Evolutionary conservation across 73 alveolate genomes (phyloP), one percentile per base, ranked within the genome.

Genomic region (Effrenium voratum): DNA sequence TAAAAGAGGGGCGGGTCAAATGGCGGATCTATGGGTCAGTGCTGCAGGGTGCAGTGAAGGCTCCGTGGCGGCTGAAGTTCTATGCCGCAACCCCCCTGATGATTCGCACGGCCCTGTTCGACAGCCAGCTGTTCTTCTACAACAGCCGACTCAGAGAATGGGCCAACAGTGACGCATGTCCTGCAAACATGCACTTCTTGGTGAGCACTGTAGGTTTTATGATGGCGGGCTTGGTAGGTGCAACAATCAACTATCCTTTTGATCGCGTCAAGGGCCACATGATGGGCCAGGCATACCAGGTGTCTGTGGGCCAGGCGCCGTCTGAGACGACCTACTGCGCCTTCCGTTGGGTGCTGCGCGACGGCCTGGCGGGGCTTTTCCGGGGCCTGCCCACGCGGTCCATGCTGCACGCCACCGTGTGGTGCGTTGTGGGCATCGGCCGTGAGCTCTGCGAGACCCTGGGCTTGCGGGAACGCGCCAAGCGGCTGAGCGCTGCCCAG

Each of bases 121-220:
- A 87, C 32, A 46, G 85, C 43, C 95, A 87, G 50, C 95, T 87
- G 45, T 87, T 87, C 95, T 87, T 87, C 95, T 87, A 87, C 95
- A 87, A 87, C 84, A 87, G 95, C 84, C 75, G 95, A 70, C 85
- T 87, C 1, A 47, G 95, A 45, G 95, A 59, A 49, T 82, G 92
- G 92, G 50, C 49, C 70, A 50, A 59, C 75, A 50, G 63, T 49
- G 92, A 73, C 50, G 92, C 70, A 32, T 82, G 92, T 49, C 92
- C 92, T 49, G n/a, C 72, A 49, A 82, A n/a, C 34, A 46, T 82
- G 28, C 92, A 82, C 15, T 82, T 82, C n/a, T 73, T 82, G 47
- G 92, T 82, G 47, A 52, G 63, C 63, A 87, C 95, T 28, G 68
- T 87, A 2, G 95, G 95, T 70, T 87, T 87, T 70, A 87, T 87